These are phyloP conservation scores for Chalciporus sp. DNA, from an alignment of 1,284 basidiomycete genomes.

Conservation along the genomic window DNA sequence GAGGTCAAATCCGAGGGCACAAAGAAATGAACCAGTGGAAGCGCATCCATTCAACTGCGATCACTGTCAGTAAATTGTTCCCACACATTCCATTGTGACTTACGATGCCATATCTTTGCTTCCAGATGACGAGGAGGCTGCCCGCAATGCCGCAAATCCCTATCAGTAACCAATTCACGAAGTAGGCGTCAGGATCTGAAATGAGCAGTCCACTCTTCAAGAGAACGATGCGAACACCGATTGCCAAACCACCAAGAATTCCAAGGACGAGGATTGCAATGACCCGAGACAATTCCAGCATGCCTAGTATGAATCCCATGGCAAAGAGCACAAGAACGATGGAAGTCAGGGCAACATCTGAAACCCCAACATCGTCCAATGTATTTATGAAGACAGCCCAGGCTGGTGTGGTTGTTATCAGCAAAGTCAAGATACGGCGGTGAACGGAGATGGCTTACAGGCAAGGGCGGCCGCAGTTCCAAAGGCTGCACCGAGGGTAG, in stretches of 20 bases:
- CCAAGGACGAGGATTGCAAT: slow-evolving; percentile 50
- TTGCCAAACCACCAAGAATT: slow-evolving; percentile 53
- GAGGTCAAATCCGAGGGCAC: slow-evolving; percentile 56
- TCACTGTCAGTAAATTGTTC: slow-evolving; percentile 6
- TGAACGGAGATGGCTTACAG: slow-evolving; percentile 39
- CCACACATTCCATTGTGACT: slow-evolving; percentile 26
- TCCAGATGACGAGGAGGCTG: slow-evolving; percentile 44
- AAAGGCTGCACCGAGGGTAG: slow-evolving; percentile 55
- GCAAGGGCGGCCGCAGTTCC: slow-evolving; percentile 51
- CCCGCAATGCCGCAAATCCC: slow-evolving; percentile 44
- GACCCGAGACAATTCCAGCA: slow-evolving; percentile 50
- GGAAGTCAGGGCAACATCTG: slow-evolving; percentile 52
- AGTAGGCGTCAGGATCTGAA: slow-evolving; percentile 37
- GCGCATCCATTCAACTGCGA: slow-evolving; percentile 51
- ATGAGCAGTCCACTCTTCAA: slow-evolving; percentile 53
- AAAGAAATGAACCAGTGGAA: slow-evolving; percentile 61
- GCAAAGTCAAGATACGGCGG: not conserved
- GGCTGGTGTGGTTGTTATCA: slow-evolving; percentile 36
- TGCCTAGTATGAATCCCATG: slow-evolving; percentile 53
- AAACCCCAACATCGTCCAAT: slow-evolving; percentile 46
- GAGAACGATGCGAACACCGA: slow-evolving; percentile 57
- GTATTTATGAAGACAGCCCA: slow-evolving; percentile 66
- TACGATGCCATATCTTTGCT: slow-evolving; percentile 56
- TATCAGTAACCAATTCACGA: slow-evolving; percentile 57
- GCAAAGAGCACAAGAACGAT: slow-evolving; percentile 52